Conservation (phyloP, 768 basidiomycete genomes). For the Boletus tomentosulus region DNA sequence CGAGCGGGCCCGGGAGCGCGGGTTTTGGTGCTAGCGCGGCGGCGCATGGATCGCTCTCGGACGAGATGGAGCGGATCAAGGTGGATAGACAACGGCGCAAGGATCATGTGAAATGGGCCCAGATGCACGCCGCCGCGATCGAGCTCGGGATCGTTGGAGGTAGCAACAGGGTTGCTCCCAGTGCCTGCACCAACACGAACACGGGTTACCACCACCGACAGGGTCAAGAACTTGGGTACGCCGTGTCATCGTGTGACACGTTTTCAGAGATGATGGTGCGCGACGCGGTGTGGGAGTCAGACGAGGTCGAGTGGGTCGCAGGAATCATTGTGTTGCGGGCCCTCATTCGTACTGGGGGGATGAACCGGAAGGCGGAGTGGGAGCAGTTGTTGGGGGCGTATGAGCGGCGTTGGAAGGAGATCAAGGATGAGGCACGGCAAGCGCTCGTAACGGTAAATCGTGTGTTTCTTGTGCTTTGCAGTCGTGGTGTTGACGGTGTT, state of each 20-base stretch:
- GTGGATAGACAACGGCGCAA: conserved; percentile 56
- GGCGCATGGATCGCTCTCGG: conserved; percentile 38
- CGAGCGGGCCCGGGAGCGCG: no score
- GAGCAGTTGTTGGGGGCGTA: conserved; percentile 53
- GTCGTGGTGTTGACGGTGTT: conserved; percentile 1
- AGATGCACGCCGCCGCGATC: conserved; percentile 60
- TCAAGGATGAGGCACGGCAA: conserved; percentile 63
- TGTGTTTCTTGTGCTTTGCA: neutral
- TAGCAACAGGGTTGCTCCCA: neutral
- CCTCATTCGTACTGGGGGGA: conserved; percentile 51
- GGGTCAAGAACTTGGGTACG: conserved; percentile 37
- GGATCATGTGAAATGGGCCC: conserved; percentile 64
- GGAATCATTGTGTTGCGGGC: conserved; percentile 56
- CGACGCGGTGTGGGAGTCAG: conserved; percentile 63
- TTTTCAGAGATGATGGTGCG: conserved; percentile 59
- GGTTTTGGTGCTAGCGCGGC: neutral
- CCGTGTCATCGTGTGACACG: conserved; percentile 28
- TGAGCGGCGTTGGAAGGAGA: conserved; percentile 67
- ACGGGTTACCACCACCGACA: conserved; percentile 29
- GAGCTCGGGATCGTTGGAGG: conserved; percentile 48
- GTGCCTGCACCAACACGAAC: conserved; percentile 9
- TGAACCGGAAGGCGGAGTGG: conserved; percentile 50
- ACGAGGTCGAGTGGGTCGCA: conserved; percentile 68
- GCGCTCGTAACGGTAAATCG: conserved; percentile 52
- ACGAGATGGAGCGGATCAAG: conserved; percentile 63